A percentile compares a stretch with the other conserved stretches of the same genome.
These are phyloP conservation scores for Mariannaea sp. DNA, from an alignment of 2,329 filamentous ascomycete genomes.

Conservation along the genomic window DNA sequence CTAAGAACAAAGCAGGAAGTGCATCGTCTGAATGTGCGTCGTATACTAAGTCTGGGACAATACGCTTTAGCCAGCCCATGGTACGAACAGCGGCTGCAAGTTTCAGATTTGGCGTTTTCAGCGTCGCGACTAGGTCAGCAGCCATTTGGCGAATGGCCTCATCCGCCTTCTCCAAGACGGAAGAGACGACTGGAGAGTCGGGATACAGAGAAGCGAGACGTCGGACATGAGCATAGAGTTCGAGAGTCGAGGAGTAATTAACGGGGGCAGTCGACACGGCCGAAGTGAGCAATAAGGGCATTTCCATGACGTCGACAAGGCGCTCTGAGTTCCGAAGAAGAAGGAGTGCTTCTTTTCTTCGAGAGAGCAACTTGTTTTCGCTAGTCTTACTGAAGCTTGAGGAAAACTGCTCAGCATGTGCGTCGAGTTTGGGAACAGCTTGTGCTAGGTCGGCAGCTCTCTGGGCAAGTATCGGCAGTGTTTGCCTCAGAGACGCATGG, in stretches of 20 bases:
- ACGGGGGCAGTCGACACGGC: constrained; percentile 68
- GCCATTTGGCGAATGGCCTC: constrained; percentile 88
- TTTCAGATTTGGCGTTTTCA: constrained; percentile 80
- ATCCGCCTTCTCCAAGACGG: constrained; percentile 78
- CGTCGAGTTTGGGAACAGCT: constrained; percentile 78
- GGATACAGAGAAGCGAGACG: constrained; percentile 84
- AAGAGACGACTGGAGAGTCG: constrained; percentile 72
- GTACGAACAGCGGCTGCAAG: constrained; percentile 89
- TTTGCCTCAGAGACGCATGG: constrained; percentile 72
- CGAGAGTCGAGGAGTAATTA: constrained; percentile 87
- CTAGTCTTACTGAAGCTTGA: constrained; percentile 77
- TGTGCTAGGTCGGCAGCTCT: constrained; percentile 70
- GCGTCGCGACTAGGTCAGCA: constrained; percentile 75
- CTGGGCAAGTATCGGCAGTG: constrained; percentile 71
- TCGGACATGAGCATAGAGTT: constrained; percentile 92
- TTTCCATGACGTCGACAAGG: constrained; percentile 86
- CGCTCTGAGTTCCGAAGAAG: constrained; percentile 87
- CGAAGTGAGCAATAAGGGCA: constrained; percentile 83
- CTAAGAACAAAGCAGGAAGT: constrained; percentile 82
- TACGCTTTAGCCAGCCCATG: constrained; percentile 85
- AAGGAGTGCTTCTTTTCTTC: constrained; percentile 78
- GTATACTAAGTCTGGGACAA: constrained; percentile 73
- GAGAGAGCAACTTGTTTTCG: constrained; percentile 70
- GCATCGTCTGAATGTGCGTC: constrained; percentile 60
- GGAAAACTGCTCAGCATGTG: constrained; percentile 78